A percentile compares a stretch with the other conserved stretches of the same genome.
These are phyloP conservation scores for Kurtzmaniella cleridarum DNA, from an alignment of 805 yeast species.

Conservation along the genomic window DNA sequence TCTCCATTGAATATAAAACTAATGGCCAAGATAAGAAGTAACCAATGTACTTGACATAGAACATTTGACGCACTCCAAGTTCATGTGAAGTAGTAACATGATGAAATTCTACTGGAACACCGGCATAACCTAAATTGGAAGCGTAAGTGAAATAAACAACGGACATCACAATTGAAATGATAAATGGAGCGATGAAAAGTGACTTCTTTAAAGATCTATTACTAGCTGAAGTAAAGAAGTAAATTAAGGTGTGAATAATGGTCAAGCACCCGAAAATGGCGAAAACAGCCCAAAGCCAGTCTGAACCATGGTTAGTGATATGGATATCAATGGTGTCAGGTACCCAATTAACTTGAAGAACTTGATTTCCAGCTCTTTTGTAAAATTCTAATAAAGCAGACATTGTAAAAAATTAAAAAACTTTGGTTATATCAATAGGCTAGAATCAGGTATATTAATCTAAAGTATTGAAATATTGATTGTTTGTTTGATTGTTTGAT, in stretches of 20 bases:
- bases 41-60: slow-evolving; percentile 51
- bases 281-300: slow-evolving; percentile 65
- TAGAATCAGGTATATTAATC: no score
- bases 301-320: slow-evolving; percentile 54
- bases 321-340: slow-evolving; percentile 40
- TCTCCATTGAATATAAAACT: slow-evolving; percentile 26
- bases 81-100: slow-evolving; percentile 33
- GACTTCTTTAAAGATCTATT: slow-evolving; percentile 26
- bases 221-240: slow-evolving; percentile 17
- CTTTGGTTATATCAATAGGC: no score
- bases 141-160: slow-evolving; percentile 51
- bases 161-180: slow-evolving; percentile 37
- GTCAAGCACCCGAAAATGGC: slow-evolving; percentile 40
- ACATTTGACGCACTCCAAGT: slow-evolving; percentile 43
- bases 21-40: slow-evolving; percentile 54
- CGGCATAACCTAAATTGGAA: slow-evolving; percentile 53
- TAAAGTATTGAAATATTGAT: no score
- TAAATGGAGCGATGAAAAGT: slow-evolving; percentile 38
- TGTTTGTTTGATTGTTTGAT: no score
- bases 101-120: slow-evolving; percentile 41
- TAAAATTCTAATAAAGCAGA: background rate
- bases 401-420: background rate
- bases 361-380: slow-evolving; percentile 27
- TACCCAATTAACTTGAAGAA: slow-evolving; percentile 38
- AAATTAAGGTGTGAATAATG: slow-evolving; percentile 18